These are phyloP conservation scores for Phtheirospermum japonicum DNA, from an alignment of 257 asterid genomes.

Conservation along the genomic window DNA sequence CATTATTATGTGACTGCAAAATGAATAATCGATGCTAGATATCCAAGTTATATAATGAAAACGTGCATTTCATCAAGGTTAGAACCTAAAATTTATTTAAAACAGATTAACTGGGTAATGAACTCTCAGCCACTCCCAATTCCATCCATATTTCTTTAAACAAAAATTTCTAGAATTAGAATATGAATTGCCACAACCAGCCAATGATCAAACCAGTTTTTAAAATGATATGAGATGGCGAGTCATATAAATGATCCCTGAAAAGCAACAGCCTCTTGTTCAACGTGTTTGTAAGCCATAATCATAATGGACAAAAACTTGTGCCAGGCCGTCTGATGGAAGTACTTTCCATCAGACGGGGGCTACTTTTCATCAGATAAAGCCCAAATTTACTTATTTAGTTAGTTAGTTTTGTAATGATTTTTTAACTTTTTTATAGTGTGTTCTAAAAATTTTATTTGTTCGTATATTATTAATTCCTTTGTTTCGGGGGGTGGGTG, in stretches of 20 bases:
- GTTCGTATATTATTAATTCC: too few relatives aligned
- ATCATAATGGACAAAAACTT: too few relatives aligned
- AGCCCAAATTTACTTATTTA: too few relatives aligned
- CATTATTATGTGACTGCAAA: conserved; percentile 11
- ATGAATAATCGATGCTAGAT: neutral
- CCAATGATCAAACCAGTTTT: neutral
- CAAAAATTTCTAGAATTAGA: neutral
- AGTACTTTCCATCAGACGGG: too few relatives aligned
- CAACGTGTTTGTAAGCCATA: neutral
- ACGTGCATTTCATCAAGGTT: neutral
- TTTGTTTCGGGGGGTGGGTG: too few relatives aligned
- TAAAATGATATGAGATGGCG: neutral
- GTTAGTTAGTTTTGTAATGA: too few relatives aligned
- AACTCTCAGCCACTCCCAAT: neutral
- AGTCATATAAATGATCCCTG: conserved; percentile 1
- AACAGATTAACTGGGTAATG: neutral
- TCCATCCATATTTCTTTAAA: neutral
- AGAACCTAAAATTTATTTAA: neutral
- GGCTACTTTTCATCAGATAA: too few relatives aligned
- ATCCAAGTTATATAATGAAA: neutral
- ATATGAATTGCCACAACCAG: neutral
- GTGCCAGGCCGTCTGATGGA: too few relatives aligned
- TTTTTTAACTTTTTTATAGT: too few relatives aligned
- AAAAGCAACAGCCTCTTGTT: conserved; percentile 2
- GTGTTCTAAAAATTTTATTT: too few relatives aligned